Evolutionary conservation across 257 asterid genomes (phyloP).

Genomic region (Nicotiana attenuata): DNA sequence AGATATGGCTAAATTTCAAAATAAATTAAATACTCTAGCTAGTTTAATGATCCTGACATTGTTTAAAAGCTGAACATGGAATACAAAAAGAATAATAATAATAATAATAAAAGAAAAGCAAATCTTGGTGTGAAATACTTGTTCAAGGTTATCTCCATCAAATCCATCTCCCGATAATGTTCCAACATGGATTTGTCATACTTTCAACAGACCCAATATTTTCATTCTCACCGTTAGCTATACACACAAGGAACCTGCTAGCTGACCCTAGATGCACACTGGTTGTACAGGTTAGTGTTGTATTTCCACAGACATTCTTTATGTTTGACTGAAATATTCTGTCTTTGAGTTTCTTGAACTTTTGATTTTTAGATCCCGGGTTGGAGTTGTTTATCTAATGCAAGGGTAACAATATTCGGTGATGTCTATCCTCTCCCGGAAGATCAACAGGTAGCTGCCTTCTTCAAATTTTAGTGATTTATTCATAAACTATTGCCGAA

Average conservation of each 20-base stretch:
- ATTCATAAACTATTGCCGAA: no score
- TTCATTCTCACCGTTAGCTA: slow-evolving; percentile 95
- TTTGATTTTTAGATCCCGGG: slow-evolving; percentile 69
- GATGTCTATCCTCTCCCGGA: slow-evolving; percentile 88
- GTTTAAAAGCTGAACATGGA: not conserved
- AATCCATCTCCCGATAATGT: not conserved
- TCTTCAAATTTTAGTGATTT: not conserved
- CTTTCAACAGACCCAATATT: slow-evolving; percentile 74
- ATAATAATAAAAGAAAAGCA: not conserved
- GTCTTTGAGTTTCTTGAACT: slow-evolving; percentile 16
- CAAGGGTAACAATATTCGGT: slow-evolving; percentile 96
- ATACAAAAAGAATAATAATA: no score
- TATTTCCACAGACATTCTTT: not conserved
- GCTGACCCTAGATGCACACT: slow-evolving; percentile 89
- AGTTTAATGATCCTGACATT: not conserved
- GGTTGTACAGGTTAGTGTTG: slow-evolving; percentile 78
- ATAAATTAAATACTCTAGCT: not conserved
- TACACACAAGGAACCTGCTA: slow-evolving; percentile 92
- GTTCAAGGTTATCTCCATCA: not conserved
- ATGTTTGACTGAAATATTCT: slow-evolving; percentile 10
- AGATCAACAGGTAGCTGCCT: slow-evolving; percentile 72
- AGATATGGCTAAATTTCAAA: not conserved
- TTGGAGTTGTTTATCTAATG: slow-evolving; percentile 98
- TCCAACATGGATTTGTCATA: not conserved
- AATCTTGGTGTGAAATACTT: not conserved